phyloP scores from a whole-genome alignment of 139 green algal species.

The Pedinophyceae sp. region DNA sequence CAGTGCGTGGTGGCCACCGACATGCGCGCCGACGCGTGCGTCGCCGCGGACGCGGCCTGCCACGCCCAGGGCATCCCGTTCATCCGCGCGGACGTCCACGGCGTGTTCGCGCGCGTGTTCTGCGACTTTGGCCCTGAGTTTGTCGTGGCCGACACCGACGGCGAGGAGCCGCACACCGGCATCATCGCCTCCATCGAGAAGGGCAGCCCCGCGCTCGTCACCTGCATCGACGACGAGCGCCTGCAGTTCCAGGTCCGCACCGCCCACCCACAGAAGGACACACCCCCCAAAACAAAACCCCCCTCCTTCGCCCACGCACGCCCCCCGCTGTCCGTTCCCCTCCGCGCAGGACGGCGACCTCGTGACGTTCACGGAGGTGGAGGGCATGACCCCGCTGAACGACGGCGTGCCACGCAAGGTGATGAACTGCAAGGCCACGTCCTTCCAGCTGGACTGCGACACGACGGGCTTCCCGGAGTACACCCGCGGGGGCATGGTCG shows the following conservation, averaged over 20 bases:
- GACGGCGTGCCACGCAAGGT: slow-evolving; percentile 43
- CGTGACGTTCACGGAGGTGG: slow-evolving; percentile 78
- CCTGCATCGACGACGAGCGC: slow-evolving; percentile 93
- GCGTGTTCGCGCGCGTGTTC: slow-evolving; percentile 90
- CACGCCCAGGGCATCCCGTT: slow-evolving; percentile 58
- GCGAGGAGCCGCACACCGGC: slow-evolving; percentile 40
- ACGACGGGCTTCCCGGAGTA: slow-evolving; percentile 54
- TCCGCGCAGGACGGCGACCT: slow-evolving; percentile 53
- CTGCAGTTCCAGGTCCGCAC: slow-evolving; percentile 84
- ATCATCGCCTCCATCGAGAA: slow-evolving; percentile 82
- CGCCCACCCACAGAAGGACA: too few relatives aligned
- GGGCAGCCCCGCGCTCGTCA: slow-evolving; percentile 59
- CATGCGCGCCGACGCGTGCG: slow-evolving; percentile 32
- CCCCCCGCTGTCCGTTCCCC: too few relatives aligned
- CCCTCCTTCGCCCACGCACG: too few relatives aligned
- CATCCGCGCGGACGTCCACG: slow-evolving; percentile 62
- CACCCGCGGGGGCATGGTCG: slow-evolving; percentile 70
- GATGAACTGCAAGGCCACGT: slow-evolving; percentile 76
- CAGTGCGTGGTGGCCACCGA: slow-evolving; percentile 78
- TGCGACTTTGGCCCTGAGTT: slow-evolving; percentile 87
- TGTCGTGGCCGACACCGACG: slow-evolving; percentile 72
- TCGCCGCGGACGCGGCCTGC: slow-evolving; percentile 68
- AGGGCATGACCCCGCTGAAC: slow-evolving; percentile 79
- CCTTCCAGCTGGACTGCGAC: slow-evolving; percentile 86
- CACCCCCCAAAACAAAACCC: too few relatives aligned